Percentiles rank a stretch among this genome's conserved stretches.
These are phyloP conservation scores for Colletotrichum scovillei DNA, from an alignment of 2,329 filamentous ascomycete species.

Conservation along the genomic window DNA sequence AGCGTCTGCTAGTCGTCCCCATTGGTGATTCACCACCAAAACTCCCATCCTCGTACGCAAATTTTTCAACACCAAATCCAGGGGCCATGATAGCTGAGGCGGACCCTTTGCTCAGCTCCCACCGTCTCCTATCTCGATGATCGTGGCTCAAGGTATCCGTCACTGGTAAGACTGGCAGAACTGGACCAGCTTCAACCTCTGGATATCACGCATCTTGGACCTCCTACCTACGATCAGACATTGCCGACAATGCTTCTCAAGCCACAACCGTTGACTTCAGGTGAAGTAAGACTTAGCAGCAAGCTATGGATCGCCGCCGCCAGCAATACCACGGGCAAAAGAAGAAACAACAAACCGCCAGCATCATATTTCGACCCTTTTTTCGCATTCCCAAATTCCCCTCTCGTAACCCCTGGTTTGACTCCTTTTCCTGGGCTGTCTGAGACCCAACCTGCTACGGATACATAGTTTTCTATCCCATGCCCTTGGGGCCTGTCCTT, in stretches of 20 bases:
- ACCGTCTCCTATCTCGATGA: neutral
- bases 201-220: neutral
- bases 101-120: neutral
- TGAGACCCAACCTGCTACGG: neutral
- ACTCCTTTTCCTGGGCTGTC: neutral
- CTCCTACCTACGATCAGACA: neutral
- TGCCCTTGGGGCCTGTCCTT: constrained; percentile 13
- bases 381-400: neutral
- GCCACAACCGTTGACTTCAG: neutral
- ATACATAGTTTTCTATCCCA: neutral
- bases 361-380: neutral
- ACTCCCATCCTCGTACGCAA: constrained; percentile 15
- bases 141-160: neutral
- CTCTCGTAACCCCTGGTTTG: constrained; percentile 1
- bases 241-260: neutral
- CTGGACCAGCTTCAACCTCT: neutral
- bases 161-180: neutral
- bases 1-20: constrained; percentile 15
- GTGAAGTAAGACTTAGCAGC: neutral
- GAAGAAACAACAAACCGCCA: neutral
- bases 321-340: neutral
- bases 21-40: constrained; percentile 28
- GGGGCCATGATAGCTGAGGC: constrained; percentile 14
- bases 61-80: constrained; percentile 21
- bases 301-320: neutral